These are phyloP conservation scores for Elsinoe perseae DNA, from an alignment of 2,329 filamentous ascomycete genomes.

Conservation along the genomic window DNA sequence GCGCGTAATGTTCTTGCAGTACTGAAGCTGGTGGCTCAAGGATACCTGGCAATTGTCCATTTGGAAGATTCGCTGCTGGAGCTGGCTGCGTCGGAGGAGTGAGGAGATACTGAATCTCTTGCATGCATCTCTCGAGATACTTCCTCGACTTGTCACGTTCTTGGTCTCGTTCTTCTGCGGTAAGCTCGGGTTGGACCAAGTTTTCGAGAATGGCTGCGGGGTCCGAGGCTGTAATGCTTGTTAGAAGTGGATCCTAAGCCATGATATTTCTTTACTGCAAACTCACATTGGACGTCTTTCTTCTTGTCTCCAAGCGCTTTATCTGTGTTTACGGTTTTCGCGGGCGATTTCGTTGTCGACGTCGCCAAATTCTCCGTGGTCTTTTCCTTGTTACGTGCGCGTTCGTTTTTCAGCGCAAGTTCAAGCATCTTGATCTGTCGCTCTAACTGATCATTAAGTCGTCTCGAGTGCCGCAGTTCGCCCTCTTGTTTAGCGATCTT, in stretches of 20 bases:
- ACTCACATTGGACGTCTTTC: conserved; percentile 28
- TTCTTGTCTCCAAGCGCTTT: conserved; percentile 17
- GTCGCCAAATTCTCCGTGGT: conserved; percentile 5
- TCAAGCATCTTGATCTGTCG: conserved; percentile 88
- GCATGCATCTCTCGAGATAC: conserved; percentile 58
- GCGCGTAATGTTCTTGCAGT: conserved; percentile 50
- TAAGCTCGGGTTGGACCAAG: conserved; percentile 27
- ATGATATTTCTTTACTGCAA: conserved; percentile 46
- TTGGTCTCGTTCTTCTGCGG: conserved; percentile 49
- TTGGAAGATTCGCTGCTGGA: conserved; percentile 36
- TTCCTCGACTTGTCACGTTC: conserved; percentile 56
- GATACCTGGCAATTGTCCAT: conserved; percentile 25
- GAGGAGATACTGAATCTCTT: conserved; percentile 61
- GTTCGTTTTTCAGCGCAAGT: conserved; percentile 75
- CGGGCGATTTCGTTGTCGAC: neutral
- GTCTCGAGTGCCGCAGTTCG: conserved; percentile 75
- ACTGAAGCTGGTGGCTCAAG: conserved; percentile 41
- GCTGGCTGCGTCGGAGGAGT: conserved; percentile 56
- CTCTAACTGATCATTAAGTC: conserved; percentile 78
- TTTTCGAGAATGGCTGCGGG: conserved; percentile 28
- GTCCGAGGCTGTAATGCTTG: neutral
- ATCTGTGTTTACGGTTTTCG: conserved; percentile 23
- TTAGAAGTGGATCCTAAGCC: conserved; percentile 9
- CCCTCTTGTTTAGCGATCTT: conserved; percentile 92
- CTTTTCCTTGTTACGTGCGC: conserved; percentile 50